Evolutionary conservation across 2,329 filamentous ascomycete species (phyloP), one percentile per base, ranked within the genome.

Genomic region (Sclerotinia glacialis): DNA sequence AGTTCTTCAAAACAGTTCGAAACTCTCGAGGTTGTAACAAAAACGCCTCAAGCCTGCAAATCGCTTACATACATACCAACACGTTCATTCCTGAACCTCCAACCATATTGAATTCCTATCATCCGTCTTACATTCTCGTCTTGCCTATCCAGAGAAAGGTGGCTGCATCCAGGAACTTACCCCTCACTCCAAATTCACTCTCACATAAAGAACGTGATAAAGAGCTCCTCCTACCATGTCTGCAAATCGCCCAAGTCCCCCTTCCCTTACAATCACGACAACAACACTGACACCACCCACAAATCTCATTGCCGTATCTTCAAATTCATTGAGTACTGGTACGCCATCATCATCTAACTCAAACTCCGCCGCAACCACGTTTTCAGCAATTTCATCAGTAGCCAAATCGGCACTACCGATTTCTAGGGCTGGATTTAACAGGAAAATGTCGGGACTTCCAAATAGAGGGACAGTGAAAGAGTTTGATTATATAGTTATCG

Each of bases 401-500:
- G 54, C 34, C 4, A 66, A 66, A 61, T 66, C 64, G 44, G 64
- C 47, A 37, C 64, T 66, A n/a, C 64, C 64, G 5, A 66, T 65
- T 31, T 68, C 67, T 9, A 54, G 34, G 44, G 58, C 67, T 21
- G 55, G 62, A 26, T 26, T 59, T 16, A 64, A 26, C 5, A 61
- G 64, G 16, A 66, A 66, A 44, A 53, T 66, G 26, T 37, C 64
- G 18, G 64, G 9, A 4, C n/a, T 61, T 4, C 4, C 21, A 11
- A 26, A 5, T 14, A 49, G 11, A 37, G 40, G 16, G 6, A 28
- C 23, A 50, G 74, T 77, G 42, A 79, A 80, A 67, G 76, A 79
- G 67, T 84, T 81, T 74, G 82, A 84, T 72, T 83, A 81, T 70
- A 83, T 84, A 64, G 82, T 83, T 67, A 80, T 84, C 68, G 82